phyloP scores from a whole-genome alignment of 2,329 filamentous ascomycete species.

The Hirsutella thompsonii region DNA sequence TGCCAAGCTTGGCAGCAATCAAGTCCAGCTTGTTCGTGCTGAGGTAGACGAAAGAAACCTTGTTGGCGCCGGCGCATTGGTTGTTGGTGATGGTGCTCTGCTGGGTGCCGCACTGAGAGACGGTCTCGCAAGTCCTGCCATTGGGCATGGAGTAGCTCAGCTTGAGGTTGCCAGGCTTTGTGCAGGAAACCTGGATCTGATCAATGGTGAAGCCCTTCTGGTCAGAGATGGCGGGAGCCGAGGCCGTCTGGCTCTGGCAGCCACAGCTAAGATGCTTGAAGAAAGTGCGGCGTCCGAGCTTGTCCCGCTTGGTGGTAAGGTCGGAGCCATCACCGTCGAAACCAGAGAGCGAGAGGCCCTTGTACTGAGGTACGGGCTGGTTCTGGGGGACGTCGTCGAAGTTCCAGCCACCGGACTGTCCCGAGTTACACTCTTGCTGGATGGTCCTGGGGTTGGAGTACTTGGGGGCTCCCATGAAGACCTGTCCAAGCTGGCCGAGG shows the following conservation, averaged over 20 bases:
- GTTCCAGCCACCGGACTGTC: slow-evolving; percentile 59
- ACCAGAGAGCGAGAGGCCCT: slow-evolving; percentile 61
- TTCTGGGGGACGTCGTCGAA: slow-evolving; percentile 45
- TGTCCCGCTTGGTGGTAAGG: slow-evolving; percentile 45
- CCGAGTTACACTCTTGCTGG: slow-evolving; percentile 63
- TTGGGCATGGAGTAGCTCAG: slow-evolving; percentile 83
- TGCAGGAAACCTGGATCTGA: slow-evolving; percentile 58
- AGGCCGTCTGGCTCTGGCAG: slow-evolving; percentile 29
- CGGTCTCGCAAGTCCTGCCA: slow-evolving; percentile 71
- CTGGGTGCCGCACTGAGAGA: slow-evolving; percentile 48
- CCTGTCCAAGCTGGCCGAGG: background rate
- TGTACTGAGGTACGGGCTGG: slow-evolving; percentile 48
- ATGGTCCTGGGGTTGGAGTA: slow-evolving; percentile 61
- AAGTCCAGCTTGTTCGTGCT: slow-evolving; percentile 35
- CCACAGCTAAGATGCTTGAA: slow-evolving; percentile 49
- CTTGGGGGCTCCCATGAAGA: slow-evolving; percentile 19
- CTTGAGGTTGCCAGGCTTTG: slow-evolving; percentile 67
- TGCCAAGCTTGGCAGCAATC: slow-evolving; percentile 8
- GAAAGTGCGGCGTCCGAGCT: slow-evolving; percentile 35
- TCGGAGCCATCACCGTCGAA: slow-evolving; percentile 33
- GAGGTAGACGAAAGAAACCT: slow-evolving; percentile 59
- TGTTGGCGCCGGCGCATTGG: slow-evolving; percentile 85
- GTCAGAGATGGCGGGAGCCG: slow-evolving; percentile 43
- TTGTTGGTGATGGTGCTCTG: slow-evolving; percentile 66
- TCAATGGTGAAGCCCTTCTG: slow-evolving; percentile 55